These are phyloP conservation scores for Metahyphopichia silvanorum DNA, from an alignment of 805 yeast species.

Conservation along the genomic window DNA sequence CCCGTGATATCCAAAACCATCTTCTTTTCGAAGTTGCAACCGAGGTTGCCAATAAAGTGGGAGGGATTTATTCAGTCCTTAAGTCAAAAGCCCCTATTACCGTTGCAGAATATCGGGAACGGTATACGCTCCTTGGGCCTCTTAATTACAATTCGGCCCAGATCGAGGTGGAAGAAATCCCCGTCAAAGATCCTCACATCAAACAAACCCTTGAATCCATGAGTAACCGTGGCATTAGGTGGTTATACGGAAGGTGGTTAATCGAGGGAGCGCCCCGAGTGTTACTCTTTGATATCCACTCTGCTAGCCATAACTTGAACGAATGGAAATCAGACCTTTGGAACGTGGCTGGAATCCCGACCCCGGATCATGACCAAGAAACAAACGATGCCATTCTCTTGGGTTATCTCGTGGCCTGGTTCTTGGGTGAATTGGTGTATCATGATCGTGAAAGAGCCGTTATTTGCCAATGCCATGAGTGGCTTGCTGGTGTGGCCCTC, in stretches of 20 bases:
- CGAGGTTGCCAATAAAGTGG: slow-evolving; percentile 96
- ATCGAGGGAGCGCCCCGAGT: slow-evolving; percentile 98
- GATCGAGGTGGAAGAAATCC: slow-evolving; percentile 77
- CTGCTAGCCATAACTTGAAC: slow-evolving; percentile 64
- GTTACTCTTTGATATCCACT: slow-evolving; percentile 76
- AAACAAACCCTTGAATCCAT: slow-evolving; percentile 69
- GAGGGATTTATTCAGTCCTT: slow-evolving; percentile 95
- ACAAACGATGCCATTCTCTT: slow-evolving; percentile 88
- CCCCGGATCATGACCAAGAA: slow-evolving; percentile 85
- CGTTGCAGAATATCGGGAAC: slow-evolving; percentile 83
- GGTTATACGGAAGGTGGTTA: slow-evolving; percentile 92
- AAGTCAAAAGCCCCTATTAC: slow-evolving; percentile 97
- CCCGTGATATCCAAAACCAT: slow-evolving; percentile 85
- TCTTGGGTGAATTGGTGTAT: slow-evolving; percentile 87
- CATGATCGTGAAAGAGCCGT: slow-evolving; percentile 85
- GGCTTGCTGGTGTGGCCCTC: slow-evolving; percentile 96
- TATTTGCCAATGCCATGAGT: slow-evolving; percentile 92
- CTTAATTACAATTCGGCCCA: slow-evolving; percentile 69
- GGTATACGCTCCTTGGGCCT: slow-evolving; percentile 88
- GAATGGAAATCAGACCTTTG: slow-evolving; percentile 96
- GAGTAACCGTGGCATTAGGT: slow-evolving; percentile 76
- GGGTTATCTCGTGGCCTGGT: slow-evolving; percentile 96
- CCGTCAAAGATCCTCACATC: slow-evolving; percentile 52
- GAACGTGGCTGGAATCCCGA: slow-evolving; percentile 88
- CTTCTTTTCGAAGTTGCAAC: slow-evolving; percentile 92